Conservation (phyloP, 169 alveolate species). For the Cyclospora cayetanensis region DNA sequence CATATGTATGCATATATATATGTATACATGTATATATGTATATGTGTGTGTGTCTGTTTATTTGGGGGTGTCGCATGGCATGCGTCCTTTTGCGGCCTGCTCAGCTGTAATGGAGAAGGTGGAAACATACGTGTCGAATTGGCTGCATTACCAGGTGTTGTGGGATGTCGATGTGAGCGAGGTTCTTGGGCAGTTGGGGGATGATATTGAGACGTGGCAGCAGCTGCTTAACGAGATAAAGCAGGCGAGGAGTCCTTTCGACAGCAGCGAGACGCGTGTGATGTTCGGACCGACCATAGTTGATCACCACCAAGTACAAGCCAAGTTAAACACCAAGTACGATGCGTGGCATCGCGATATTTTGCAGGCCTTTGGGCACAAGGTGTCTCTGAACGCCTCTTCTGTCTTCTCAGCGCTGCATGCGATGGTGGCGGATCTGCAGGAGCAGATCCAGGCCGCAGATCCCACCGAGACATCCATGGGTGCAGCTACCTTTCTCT, state of each 20-base stretch:
- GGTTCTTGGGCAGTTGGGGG: slow-evolving; percentile 90
- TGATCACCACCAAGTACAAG: slow-evolving; percentile 89
- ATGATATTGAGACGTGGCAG: slow-evolving; percentile 95
- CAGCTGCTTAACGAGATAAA: slow-evolving; percentile 93
- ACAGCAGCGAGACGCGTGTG: slow-evolving; percentile 90
- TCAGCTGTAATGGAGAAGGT: slow-evolving; percentile 66
- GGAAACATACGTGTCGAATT: slow-evolving; percentile 90
- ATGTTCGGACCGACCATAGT: slow-evolving; percentile 95
- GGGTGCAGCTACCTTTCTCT: slow-evolving; percentile 78
- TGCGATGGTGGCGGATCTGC: slow-evolving; percentile 76
- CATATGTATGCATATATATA: not conserved
- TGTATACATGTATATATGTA: not conserved
- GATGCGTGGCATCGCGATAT: slow-evolving; percentile 97
- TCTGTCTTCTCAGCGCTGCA: slow-evolving; percentile 78
- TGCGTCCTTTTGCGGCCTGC: not conserved
- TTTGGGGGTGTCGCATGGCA: not conserved
- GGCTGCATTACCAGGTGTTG: slow-evolving; percentile 96
- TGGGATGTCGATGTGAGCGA: slow-evolving; percentile 94
- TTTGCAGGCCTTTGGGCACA: slow-evolving; percentile 92
- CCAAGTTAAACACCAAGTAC: slow-evolving; percentile 89
- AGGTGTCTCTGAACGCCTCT: slow-evolving; percentile 80
- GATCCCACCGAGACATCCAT: slow-evolving; percentile 71
- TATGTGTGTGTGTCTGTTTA: not conserved
- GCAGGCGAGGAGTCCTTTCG: slow-evolving; percentile 92
- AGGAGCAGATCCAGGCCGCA: slow-evolving; percentile 74